Percentiles rank a stretch among this genome's conserved stretches.
Evolutionary conservation across 192 early-diverging fungal species (phyloP).

Genomic region (Backusella parvicylindrica): DNA sequence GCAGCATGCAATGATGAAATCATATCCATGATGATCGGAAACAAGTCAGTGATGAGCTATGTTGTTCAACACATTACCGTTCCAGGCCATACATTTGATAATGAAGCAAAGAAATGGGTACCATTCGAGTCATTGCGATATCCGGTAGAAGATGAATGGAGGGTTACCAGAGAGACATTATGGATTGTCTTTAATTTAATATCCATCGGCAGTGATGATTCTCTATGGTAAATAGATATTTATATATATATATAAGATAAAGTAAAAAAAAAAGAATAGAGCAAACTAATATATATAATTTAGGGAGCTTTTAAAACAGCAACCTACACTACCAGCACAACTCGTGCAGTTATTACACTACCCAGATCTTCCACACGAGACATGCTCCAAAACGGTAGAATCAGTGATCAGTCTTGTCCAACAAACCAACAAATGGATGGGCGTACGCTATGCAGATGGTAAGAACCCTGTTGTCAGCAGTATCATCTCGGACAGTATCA

Average conservation of each 20-base stretch:
- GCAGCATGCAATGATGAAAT: conserved; percentile 14
- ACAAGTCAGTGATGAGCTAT: conserved; percentile 13
- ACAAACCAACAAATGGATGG: conserved; percentile 20
- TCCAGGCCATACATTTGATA: background rate
- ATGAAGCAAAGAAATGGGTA: background rate
- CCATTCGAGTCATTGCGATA: background rate
- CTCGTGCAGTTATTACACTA: conserved; percentile 10
- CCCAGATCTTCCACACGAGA: background rate
- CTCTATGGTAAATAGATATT: conserved; percentile 24
- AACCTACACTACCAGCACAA: conserved; percentile 8
- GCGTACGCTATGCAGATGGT: background rate
- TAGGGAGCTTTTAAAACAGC: conserved; percentile 14
- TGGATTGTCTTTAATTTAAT: conserved; percentile 30
- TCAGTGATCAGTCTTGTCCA: conserved; percentile 25
- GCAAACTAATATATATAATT: background rate
- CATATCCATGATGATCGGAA: conserved; percentile 12
- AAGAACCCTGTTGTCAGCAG: background rate
- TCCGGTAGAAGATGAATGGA: conserved; percentile 30
- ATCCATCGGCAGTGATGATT: conserved; percentile 10
- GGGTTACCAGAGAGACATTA: conserved; percentile 26
- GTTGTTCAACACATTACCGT: conserved; percentile 18
- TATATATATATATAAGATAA: background rate
- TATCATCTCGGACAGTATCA: background rate
- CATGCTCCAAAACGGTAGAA: conserved; percentile 14
- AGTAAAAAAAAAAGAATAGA: too few relatives aligned